phyloP scores from a whole-genome alignment of 257 asterid species.

The Solanum phureja region DNA sequence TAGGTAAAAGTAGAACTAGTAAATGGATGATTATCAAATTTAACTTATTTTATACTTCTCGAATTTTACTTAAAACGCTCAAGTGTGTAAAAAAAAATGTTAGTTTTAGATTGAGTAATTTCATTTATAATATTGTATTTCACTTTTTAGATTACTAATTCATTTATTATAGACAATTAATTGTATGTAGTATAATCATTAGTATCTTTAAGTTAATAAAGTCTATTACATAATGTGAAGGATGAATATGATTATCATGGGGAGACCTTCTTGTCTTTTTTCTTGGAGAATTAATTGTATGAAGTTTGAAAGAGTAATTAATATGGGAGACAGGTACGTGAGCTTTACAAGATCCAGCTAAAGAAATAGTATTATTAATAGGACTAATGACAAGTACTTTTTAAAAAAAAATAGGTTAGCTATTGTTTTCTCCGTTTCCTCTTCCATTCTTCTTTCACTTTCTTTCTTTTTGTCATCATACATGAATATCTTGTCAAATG shows the following conservation, averaged over 20 bases:
- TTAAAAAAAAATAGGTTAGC: not conserved
- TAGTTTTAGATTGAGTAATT: not conserved
- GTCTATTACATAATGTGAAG: not conserved
- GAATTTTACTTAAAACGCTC: not conserved
- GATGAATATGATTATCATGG: not conserved
- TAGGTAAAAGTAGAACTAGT: not conserved
- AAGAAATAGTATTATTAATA: not conserved
- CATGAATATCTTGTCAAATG: not conserved
- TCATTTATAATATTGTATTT: not conserved
- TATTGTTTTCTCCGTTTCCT: not conserved
- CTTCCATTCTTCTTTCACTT: not conserved
- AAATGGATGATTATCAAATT: not conserved
- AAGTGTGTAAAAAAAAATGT: not conserved
- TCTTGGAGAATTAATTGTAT: not conserved
- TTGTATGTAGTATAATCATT: not conserved
- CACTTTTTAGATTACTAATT: too few species aligned
- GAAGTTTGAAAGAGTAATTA: not conserved
- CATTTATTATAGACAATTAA: not conserved
- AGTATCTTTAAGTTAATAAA: not conserved
- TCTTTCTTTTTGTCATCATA: not conserved
- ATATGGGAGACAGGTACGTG: not conserved
- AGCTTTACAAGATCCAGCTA: not conserved
- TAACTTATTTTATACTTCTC: not conserved
- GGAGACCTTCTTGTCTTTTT: not conserved
- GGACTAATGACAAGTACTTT: not conserved